A percentile compares a stretch with the other conserved stretches of the same genome.
phyloP scores from a whole-genome alignment of 352 stramenopile genomes.

The Globisporangium yorkense region DNA sequence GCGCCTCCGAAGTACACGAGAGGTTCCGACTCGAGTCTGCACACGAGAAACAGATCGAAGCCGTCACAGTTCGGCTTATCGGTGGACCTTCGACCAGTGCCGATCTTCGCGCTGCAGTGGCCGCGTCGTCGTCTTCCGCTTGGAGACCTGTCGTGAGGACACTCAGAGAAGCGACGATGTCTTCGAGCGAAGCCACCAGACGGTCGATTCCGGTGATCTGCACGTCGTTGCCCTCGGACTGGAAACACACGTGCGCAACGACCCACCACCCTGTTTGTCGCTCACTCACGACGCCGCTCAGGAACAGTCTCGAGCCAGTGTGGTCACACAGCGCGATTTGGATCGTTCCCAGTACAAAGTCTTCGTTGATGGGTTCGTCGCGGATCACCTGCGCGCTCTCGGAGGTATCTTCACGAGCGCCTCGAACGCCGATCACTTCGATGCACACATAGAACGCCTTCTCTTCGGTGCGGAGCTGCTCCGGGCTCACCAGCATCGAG shows the following conservation, averaged over 20 bases:
- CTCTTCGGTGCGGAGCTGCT: slow-evolving; percentile 2
- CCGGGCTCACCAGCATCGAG: background rate
- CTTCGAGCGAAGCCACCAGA: slow-evolving; percentile 3
- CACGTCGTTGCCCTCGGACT: background rate
- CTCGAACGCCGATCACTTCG: background rate
- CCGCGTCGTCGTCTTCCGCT: background rate
- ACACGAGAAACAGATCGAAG: slow-evolving; percentile 40
- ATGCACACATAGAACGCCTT: slow-evolving; percentile 1
- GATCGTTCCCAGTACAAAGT: slow-evolving; percentile 5
- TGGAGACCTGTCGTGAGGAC: background rate
- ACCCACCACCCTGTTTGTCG: slow-evolving; percentile 24
- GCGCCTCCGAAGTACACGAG: slow-evolving; percentile 20
- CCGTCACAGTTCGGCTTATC: slow-evolving; percentile 3
- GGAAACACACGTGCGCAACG: slow-evolving; percentile 18
- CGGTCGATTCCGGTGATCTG: slow-evolving; percentile 7
- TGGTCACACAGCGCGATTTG: slow-evolving; percentile 32
- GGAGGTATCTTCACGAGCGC: background rate
- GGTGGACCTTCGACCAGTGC: background rate
- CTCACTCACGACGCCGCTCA: slow-evolving; percentile 16
- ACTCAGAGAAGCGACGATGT: background rate
- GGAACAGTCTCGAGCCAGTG: slow-evolving; percentile 28
- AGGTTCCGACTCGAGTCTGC: slow-evolving; percentile 37
- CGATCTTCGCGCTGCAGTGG: background rate
- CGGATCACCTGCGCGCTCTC: background rate
- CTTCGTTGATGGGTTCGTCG: background rate